These are phyloP conservation scores for Byssochlamys sp. DNA, from an alignment of 2,329 filamentous ascomycete species.

Conservation along the genomic window DNA sequence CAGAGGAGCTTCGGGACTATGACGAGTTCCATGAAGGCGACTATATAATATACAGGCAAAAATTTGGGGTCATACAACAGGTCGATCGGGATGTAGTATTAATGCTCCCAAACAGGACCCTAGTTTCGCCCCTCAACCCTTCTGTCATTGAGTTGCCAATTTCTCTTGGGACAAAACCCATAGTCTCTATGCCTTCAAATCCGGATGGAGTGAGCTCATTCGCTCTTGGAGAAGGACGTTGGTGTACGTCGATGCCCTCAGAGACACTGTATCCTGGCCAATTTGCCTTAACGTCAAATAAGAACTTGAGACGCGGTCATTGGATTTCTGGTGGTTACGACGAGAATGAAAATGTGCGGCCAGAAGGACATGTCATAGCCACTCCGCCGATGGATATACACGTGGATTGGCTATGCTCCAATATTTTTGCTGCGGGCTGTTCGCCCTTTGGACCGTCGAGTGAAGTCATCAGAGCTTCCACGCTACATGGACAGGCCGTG, in stretches of 20 bases:
- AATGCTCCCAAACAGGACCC: constrained; percentile 42
- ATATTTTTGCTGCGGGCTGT: constrained; percentile 18
- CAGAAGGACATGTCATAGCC: constrained; percentile 45
- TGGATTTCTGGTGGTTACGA: constrained; percentile 45
- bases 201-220: constrained; percentile 4
- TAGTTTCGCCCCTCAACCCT: constrained; percentile 44
- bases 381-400: constrained; percentile 37
- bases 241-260: constrained; percentile 6
- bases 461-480: constrained; percentile 13
- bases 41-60: constrained; percentile 46
- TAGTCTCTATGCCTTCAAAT: constrained; percentile 12
- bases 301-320: constrained; percentile 41
- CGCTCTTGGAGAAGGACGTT: constrained; percentile 6
- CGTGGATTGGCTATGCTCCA: constrained; percentile 46
- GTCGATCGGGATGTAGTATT: constrained; percentile 43
- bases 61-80: constrained; percentile 46
- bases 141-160: constrained; percentile 34
- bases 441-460: constrained; percentile 4
- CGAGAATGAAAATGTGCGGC: constrained; percentile 35
- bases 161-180: constrained; percentile 11
- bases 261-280: constrained; percentile 25
- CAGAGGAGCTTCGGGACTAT: constrained; percentile 37
- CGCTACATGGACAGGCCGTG: constrained; percentile 8
- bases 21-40: constrained; percentile 42
- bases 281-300: constrained; percentile 43